Conservation (phyloP, 805 yeast genomes). For the Kluyveromyces wickerhamii region DNA sequence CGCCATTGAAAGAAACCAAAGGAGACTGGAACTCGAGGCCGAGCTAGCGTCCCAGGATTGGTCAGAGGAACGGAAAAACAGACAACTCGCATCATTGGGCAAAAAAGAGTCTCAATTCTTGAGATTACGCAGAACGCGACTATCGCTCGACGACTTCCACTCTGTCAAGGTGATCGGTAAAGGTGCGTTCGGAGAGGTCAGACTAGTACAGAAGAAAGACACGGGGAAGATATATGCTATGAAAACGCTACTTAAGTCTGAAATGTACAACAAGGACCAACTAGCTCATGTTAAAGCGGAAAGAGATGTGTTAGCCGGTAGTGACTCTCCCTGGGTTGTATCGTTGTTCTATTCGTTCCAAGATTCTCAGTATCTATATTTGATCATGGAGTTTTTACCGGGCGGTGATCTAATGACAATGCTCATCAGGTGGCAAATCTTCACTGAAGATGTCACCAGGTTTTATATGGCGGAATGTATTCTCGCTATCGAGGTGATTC, state of each 20-base stretch:
- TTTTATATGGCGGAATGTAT: conserved; percentile 96
- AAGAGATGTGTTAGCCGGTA: conserved; percentile 87
- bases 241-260: conserved; percentile 85
- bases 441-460: conserved; percentile 86
- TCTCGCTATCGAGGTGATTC: conserved; percentile 88
- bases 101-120: conserved; percentile 82
- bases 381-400: conserved; percentile 91
- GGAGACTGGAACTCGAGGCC: conserved; percentile 79
- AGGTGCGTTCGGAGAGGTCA: conserved; percentile 97
- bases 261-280: conserved; percentile 92
- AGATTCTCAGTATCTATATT: conserved; percentile 71
- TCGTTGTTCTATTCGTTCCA: conserved; percentile 70
- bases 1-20: conserved; percentile 92
- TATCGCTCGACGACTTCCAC: conserved; percentile 73
- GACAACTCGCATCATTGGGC: conserved; percentile 78
- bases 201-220: conserved; percentile 87
- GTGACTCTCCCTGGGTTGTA: conserved; percentile 86
- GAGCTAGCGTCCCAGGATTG: conserved; percentile 58
- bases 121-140: conserved; percentile 75
- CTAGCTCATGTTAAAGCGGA: conserved; percentile 94
- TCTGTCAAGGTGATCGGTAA: conserved; percentile 90
- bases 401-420: conserved; percentile 91
- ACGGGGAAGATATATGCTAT: conserved; percentile 87
- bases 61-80: conserved; percentile 76
- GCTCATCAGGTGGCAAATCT: conserved; percentile 90